A percentile compares a stretch with the other conserved stretches of the same genome.
These are phyloP conservation scores for Colletotrichum endophyticum DNA, from an alignment of 2,329 filamentous ascomycete genomes.

Conservation along the genomic window DNA sequence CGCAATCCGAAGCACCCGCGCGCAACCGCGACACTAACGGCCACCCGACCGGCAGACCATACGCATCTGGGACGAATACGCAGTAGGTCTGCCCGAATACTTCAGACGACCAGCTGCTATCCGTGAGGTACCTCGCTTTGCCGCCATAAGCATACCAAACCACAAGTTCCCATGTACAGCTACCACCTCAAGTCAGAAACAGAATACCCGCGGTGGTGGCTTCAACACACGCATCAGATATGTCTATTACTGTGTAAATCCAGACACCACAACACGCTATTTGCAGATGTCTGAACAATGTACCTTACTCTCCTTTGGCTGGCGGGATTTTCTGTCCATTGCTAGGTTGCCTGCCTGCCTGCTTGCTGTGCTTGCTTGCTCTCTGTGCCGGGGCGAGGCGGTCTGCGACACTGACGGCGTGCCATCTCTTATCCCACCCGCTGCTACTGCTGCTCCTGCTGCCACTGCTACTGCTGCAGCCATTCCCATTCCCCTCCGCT, in stretches of 20 bases:
- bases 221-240: background rate
- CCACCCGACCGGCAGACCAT: background rate
- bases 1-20: constrained; percentile 17
- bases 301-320: background rate
- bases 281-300: background rate
- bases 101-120: background rate
- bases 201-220: background rate
- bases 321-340: background rate
- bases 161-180: background rate
- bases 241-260: background rate
- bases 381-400: background rate
- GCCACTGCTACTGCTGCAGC: background rate
- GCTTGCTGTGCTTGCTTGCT: background rate
- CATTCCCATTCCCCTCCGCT: background rate
- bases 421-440: background rate
- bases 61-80: constrained; percentile 15
- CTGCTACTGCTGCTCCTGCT: background rate
- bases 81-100: background rate
- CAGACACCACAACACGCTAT: background rate
- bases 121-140: background rate
- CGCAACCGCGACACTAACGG: background rate
- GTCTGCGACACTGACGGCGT: background rate
- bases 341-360: background rate
- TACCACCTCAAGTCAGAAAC: background rate
- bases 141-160: background rate